A percentile compares a stretch with the other conserved stretches of the same genome.
phyloP scores from a whole-genome alignment of 139 green algal genomes.

The Chlorella vulgaris region DNA sequence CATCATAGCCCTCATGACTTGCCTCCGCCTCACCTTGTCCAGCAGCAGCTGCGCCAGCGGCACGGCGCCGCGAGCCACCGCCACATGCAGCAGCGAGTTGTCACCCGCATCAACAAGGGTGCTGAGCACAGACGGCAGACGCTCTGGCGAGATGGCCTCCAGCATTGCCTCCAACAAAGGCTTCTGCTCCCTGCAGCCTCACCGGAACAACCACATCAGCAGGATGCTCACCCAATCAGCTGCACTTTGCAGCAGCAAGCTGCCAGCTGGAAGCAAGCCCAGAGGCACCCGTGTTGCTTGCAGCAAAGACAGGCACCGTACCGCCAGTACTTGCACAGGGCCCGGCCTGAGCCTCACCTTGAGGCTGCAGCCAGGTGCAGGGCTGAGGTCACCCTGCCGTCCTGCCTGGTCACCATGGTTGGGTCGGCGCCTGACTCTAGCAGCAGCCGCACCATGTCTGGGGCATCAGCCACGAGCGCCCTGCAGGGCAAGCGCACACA shows the following conservation, averaged over 20 bases:
- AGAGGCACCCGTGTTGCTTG: no score
- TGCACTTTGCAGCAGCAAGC: no score
- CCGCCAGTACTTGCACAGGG: no score
- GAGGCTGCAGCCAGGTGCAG: constrained; percentile 20
- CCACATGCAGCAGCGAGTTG: constrained; percentile 30
- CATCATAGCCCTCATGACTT: neutral
- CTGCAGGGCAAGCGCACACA: neutral
- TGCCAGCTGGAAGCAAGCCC: no score
- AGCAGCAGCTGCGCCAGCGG: constrained; percentile 17
- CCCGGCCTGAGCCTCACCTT: neutral
- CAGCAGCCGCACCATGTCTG: constrained; percentile 9
- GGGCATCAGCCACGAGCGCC: neutral
- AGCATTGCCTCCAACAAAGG: constrained; percentile 16
- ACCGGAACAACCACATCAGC: no score
- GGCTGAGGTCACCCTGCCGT: constrained; percentile 7
- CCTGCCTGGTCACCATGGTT: neutral
- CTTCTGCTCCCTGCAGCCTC: neutral
- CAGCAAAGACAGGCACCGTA: no score
- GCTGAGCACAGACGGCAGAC: neutral
- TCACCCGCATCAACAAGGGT: neutral
- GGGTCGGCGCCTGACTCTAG: constrained; percentile 25
- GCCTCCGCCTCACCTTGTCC: neutral
- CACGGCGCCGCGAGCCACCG: neutral
- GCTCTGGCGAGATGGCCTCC: neutral
- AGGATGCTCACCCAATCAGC: no score